Percentiles rank a stretch among this genome's conserved stretches.
phyloP scores from a whole-genome alignment of 2,329 filamentous ascomycete species.

The Hypoxylon sp. region DNA sequence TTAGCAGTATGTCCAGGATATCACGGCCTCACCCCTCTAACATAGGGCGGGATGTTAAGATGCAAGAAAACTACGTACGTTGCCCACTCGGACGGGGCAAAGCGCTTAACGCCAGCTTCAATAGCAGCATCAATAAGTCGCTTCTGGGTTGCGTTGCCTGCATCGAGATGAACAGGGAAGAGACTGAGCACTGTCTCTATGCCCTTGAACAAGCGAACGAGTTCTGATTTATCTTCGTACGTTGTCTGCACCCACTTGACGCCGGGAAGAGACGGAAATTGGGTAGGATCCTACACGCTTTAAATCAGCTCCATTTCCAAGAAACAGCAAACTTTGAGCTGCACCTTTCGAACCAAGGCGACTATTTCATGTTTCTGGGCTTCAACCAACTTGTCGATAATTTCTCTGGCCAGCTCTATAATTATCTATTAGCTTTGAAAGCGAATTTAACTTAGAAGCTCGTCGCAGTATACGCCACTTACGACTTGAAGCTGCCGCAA shows the following conservation, averaged over 20 bases:
- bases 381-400: conserved; percentile 36
- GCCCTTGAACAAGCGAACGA: conserved; percentile 45
- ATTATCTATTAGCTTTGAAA: neutral
- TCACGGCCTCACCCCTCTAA: neutral
- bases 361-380: conserved; percentile 40
- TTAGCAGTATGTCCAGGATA: conserved; percentile 2
- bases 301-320: conserved; percentile 3
- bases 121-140: conserved; percentile 50
- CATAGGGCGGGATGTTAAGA: neutral
- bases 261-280: conserved; percentile 33
- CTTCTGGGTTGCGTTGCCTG: conserved; percentile 42
- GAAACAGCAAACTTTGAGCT: neutral
- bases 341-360: conserved; percentile 34
- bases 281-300: conserved; percentile 36
- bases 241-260: conserved; percentile 35
- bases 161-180: conserved; percentile 46
- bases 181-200: conserved; percentile 50
- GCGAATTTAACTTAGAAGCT: neutral
- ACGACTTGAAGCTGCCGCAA: conserved; percentile 36
- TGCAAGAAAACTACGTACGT: conserved; percentile 24
- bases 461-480: conserved; percentile 15
- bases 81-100: conserved; percentile 51
- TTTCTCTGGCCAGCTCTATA: conserved; percentile 39
- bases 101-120: conserved; percentile 45
- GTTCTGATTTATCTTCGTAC: conserved; percentile 42